Evolutionary conservation across 176 grass and related monocot species (phyloP).

Genomic region (Carex pumila): DNA sequence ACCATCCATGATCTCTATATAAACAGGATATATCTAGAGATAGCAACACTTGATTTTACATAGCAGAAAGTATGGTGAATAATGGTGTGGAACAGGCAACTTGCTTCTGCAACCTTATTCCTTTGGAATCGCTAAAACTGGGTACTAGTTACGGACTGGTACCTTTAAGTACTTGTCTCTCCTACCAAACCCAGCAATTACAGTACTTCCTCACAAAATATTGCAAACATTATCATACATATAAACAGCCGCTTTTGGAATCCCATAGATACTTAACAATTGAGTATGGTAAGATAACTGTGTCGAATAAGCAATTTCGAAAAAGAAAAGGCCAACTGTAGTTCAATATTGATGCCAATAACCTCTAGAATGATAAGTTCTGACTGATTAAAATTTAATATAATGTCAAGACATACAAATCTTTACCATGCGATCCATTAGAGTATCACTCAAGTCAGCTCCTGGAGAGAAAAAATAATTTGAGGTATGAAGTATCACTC

Average conservation of each 20-base stretch:
- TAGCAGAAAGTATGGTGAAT: not conserved
- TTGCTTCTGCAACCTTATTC: not conserved
- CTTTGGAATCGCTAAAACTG: not conserved
- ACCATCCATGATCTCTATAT: not conserved
- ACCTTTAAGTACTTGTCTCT: not conserved
- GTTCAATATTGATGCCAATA: not conserved
- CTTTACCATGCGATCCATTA: conserved; percentile 96
- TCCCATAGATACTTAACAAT: not conserved
- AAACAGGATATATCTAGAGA: not conserved
- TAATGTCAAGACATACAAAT: not conserved
- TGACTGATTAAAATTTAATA: not conserved
- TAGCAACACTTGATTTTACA: not conserved
- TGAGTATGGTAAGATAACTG: not conserved
- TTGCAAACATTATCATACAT: not conserved
- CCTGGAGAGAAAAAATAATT: conserved; percentile 45
- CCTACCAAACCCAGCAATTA: not conserved
- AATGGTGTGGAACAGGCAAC: not conserved
- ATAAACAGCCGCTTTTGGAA: not conserved
- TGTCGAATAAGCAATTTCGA: not conserved
- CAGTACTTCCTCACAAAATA: not conserved
- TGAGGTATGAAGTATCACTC: conserved; percentile 50
- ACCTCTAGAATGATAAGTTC: not conserved
- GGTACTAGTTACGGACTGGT: not conserved
- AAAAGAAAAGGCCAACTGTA: not conserved
- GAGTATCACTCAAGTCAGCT: conserved; percentile 88